A percentile compares a stretch with the other conserved stretches of the same genome.
Evolutionary conservation across 495 filamentous ascomycete species (phyloP).

Genomic region (Xylaria venustula): DNA sequence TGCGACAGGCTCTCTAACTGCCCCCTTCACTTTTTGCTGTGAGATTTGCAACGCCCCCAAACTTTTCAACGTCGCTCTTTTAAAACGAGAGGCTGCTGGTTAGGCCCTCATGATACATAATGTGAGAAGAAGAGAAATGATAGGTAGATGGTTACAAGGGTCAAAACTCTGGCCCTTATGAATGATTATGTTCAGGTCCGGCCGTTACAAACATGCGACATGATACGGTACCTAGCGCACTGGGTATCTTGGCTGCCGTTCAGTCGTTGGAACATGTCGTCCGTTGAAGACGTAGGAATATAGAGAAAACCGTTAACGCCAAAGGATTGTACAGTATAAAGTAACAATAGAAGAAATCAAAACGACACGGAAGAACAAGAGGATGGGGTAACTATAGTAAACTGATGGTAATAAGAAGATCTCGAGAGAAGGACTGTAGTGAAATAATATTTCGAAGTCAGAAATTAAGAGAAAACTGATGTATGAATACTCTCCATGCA

Average conservation of each 20-base stretch:
- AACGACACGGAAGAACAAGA: no score
- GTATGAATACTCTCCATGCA: slow-evolving; percentile 13
- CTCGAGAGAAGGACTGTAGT: background rate
- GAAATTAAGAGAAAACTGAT: background rate
- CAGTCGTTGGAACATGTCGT: slow-evolving; percentile 10
- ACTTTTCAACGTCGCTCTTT: background rate
- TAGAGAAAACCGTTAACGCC: slow-evolving; percentile 18
- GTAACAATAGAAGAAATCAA: slow-evolving; percentile 10
- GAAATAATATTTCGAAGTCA: slow-evolving; percentile 19
- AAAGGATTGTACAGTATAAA: slow-evolving; percentile 13
- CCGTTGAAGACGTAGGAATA: background rate
- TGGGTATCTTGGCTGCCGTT: slow-evolving; percentile 35
- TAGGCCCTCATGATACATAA: background rate
- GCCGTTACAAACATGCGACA: slow-evolving; percentile 18
- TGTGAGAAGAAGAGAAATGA: background rate
- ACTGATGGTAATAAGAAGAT: background rate
- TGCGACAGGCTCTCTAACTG: background rate
- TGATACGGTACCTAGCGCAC: slow-evolving; percentile 31
- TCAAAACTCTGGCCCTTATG: background rate
- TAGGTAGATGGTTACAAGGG: background rate
- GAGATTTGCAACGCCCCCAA: background rate
- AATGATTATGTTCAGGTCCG: slow-evolving; percentile 14
- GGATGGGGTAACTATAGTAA: background rate
- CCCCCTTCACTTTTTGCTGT: background rate
- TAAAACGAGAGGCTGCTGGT: background rate